These are phyloP conservation scores for Scheffersomyces titani DNA, from an alignment of 1,139 yeast species.

Conservation along the genomic window DNA sequence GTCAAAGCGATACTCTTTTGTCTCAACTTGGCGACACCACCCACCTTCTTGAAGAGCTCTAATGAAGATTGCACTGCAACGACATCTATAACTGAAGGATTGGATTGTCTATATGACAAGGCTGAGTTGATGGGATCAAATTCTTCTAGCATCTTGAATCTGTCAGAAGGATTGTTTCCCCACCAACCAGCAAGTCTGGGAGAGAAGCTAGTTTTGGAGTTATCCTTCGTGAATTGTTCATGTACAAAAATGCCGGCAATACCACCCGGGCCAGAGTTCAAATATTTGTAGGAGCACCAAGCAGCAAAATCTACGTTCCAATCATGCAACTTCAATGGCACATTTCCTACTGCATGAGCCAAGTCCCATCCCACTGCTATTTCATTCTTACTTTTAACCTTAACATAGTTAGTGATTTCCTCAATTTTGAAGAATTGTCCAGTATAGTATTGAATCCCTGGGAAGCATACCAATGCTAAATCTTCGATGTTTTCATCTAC, in stretches of 20 bases:
- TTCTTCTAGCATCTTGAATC: conserved; percentile 78
- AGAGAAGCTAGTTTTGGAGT: conserved; percentile 32
- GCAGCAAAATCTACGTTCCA: conserved; percentile 94
- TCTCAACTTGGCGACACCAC: conserved; percentile 63
- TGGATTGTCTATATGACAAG: conserved; percentile 86
- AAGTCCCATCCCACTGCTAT: conserved; percentile 90
- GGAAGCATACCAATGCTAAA: conserved; percentile 73
- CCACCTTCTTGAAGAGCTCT: conserved; percentile 58
- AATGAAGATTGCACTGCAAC: conserved; percentile 71
- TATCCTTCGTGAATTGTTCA: conserved; percentile 45
- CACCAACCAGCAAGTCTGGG: conserved; percentile 96
- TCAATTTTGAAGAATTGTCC: conserved; percentile 83
- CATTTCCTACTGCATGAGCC: conserved; percentile 94
- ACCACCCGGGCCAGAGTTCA: conserved; percentile 92
- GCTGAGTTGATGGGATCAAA: conserved; percentile 86
- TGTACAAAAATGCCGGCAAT: conserved; percentile 83
- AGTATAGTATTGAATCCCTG: conserved; percentile 91
- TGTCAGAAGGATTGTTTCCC: conserved; percentile 73
- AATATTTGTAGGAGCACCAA: conserved; percentile 91
- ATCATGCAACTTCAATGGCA: conserved; percentile 70
- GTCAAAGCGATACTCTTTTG: conserved; percentile 62
- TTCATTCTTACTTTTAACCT: conserved; percentile 34
- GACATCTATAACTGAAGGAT: conserved; percentile 84
- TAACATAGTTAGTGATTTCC: conserved; percentile 62
- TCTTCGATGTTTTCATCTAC: conserved; percentile 63